Evolutionary conservation across 441 rosid genomes (phyloP), one percentile per base, ranked within the genome.

Genomic region (Rhodomyrtus psidioides): DNA sequence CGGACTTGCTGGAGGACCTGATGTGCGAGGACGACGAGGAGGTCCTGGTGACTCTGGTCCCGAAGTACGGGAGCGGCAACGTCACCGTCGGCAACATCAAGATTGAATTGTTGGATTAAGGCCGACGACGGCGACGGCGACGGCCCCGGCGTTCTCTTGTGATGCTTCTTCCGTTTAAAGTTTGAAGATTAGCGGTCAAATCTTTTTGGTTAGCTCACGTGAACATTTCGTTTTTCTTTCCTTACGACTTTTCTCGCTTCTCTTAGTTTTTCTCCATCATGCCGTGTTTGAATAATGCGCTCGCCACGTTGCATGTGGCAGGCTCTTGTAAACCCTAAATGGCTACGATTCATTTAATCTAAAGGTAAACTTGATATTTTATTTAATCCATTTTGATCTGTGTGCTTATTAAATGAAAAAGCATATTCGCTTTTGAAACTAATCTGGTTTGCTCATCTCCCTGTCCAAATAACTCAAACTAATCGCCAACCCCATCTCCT

Each of bases 31-130:
- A 88, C 83, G 95, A 93, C 85, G 95, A 93, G 0, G 89, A 83
- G 28, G 86, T 94, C 51, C 53, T 92, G 15, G 93, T 94, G n/a
- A 91, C 93, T 55, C 88, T 94, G 91, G 95, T 89, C 83, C 96
- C 94, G 1, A 92, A 53, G 84, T 83, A 15, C 83, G 93, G 93
- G 4, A 74, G 88, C 19, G 90, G 84, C 23, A 74, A 30, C 7
- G 92, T 90, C 65, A 87, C 59, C 53, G 84, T 94, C 60, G 93
- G 92, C 34, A 90, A 91, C 75, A 83, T 94, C 83, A 89, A 87
- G 86, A 91, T 94, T 46, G 94, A 92, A 15, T 88, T 90, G 53
- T 60, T 74, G 15, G 53, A 81, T 28, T 86, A 27, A 82, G 28
- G 49, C 34, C 1, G n/a, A 34, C n/a, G 4, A 14, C 26, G 26